Percentiles rank a stretch among this genome's conserved stretches.
phyloP scores from a whole-genome alignment of 2,329 filamentous ascomycete genomes.

The Fusarium torulosum region DNA sequence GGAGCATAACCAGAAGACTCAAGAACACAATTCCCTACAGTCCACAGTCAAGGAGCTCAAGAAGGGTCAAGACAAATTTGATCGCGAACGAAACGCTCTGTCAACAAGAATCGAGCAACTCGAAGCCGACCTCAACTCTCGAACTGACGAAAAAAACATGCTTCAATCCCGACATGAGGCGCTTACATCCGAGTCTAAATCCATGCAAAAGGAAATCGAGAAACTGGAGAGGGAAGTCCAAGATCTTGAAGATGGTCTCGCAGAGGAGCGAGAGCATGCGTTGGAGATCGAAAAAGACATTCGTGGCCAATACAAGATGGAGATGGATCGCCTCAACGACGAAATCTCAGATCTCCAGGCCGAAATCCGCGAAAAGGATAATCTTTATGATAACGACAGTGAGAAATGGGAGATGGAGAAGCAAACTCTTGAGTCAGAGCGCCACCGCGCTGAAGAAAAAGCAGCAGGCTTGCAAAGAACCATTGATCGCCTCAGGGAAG shows the following conservation, averaged over 20 bases:
- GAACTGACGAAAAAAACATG: slow-evolving; percentile 75
- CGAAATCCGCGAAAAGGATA: slow-evolving; percentile 76
- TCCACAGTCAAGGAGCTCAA: slow-evolving; percentile 59
- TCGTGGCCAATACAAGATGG: slow-evolving; percentile 57
- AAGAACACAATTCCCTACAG: slow-evolving; percentile 61
- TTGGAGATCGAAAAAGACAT: slow-evolving; percentile 72
- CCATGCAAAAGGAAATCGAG: slow-evolving; percentile 74
- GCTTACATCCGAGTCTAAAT: slow-evolving; percentile 72
- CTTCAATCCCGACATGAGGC: slow-evolving; percentile 77
- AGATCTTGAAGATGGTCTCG: slow-evolving; percentile 62
- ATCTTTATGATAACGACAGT: slow-evolving; percentile 76
- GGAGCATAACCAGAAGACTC: slow-evolving; percentile 60
- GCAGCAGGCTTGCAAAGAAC: slow-evolving; percentile 76
- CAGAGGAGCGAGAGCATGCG: slow-evolving; percentile 68
- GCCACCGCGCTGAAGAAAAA: slow-evolving; percentile 75
- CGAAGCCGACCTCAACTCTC: slow-evolving; percentile 70
- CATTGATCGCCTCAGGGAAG: slow-evolving; percentile 76
- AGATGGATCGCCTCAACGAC: slow-evolving; percentile 65
- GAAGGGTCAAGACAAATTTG: slow-evolving; percentile 50
- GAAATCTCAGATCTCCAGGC: slow-evolving; percentile 74
- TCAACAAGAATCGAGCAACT: slow-evolving; percentile 66
- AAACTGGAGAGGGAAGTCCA: slow-evolving; percentile 61
- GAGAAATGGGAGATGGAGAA: slow-evolving; percentile 78
- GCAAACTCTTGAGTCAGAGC: slow-evolving; percentile 73
- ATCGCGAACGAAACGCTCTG: slow-evolving; percentile 53